Evolutionary conservation across 257 asterid species (phyloP).

Genomic region (Petunia axillaris): DNA sequence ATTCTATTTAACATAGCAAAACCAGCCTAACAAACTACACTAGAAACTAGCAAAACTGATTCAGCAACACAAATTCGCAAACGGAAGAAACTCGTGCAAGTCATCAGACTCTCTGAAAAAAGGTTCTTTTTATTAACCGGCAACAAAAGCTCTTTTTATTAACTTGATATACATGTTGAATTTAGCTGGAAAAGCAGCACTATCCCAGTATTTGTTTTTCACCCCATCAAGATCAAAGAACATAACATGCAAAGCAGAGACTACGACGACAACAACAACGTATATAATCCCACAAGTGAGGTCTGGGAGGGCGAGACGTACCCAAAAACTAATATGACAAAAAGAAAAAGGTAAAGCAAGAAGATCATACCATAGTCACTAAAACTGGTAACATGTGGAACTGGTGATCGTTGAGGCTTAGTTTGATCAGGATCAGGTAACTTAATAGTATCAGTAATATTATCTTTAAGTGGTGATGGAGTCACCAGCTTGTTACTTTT

Average conservation of each 20-base stretch:
- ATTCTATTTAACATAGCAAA: neutral
- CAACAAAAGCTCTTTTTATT: too few species aligned
- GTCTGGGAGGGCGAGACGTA: too few species aligned
- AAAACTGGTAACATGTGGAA: slow-evolving; percentile 21
- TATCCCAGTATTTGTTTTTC: too few species aligned
- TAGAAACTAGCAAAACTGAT: too few species aligned
- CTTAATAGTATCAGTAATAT: slow-evolving; percentile 22
- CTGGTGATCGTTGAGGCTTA: slow-evolving; percentile 45
- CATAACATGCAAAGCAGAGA: too few species aligned
- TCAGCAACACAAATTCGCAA: neutral
- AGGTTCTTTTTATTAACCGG: too few species aligned
- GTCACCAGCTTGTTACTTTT: slow-evolving; percentile 46
- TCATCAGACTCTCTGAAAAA: too few species aligned
- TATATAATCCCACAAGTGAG: too few species aligned
- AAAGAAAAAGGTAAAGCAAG: neutral
- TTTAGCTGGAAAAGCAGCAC: too few species aligned
- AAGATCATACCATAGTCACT: slow-evolving; percentile 36
- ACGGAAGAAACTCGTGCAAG: neutral
- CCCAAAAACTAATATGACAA: neutral
- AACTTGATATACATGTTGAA: too few species aligned
- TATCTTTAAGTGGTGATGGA: slow-evolving; percentile 62
- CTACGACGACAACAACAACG: too few species aligned
- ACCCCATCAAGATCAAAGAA: too few species aligned
- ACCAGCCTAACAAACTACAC: neutral
- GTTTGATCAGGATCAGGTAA: slow-evolving; percentile 34